phyloP scores from a whole-genome alignment of 805 yeast species.

The Ogataea ramenticola region DNA sequence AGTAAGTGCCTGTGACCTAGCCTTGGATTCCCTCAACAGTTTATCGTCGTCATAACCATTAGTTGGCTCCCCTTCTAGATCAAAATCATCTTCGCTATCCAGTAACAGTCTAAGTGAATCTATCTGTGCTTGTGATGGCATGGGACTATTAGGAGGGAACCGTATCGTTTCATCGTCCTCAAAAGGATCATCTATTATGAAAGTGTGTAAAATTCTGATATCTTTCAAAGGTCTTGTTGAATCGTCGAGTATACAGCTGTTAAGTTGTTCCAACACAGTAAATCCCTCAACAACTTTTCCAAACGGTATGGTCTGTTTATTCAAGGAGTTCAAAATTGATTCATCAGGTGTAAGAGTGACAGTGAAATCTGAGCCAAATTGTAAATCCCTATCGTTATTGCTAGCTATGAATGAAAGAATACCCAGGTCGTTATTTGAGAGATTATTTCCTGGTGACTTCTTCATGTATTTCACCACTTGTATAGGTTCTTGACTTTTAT shows the following conservation, averaged over 20 bases:
- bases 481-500: neutral
- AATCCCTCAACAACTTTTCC: slow-evolving; percentile 49
- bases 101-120: slow-evolving; percentile 26
- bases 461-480: neutral
- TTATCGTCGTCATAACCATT: slow-evolving; percentile 12
- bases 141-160: slow-evolving; percentile 25
- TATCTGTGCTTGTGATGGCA: slow-evolving; percentile 24
- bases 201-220: slow-evolving; percentile 43
- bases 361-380: slow-evolving; percentile 29
- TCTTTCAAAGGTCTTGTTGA: slow-evolving; percentile 36
- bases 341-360: slow-evolving; percentile 28
- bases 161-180: slow-evolving; percentile 23
- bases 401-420: slow-evolving; percentile 20
- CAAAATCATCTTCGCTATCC: slow-evolving; percentile 14
- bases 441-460: slow-evolving; percentile 8
- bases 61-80: slow-evolving; percentile 12
- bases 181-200: slow-evolving; percentile 49
- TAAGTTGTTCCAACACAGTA: slow-evolving; percentile 37
- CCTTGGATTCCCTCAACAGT: slow-evolving; percentile 19
- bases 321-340: slow-evolving; percentile 16
- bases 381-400: neutral
- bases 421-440: slow-evolving; percentile 25
- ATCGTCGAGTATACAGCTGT: slow-evolving; percentile 31
- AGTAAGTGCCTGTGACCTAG: slow-evolving; percentile 50
- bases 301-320: slow-evolving; percentile 27